These are phyloP conservation scores for Suillus subalutaceus DNA, from an alignment of 768 basidiomycete genomes.

Conservation along the genomic window DNA sequence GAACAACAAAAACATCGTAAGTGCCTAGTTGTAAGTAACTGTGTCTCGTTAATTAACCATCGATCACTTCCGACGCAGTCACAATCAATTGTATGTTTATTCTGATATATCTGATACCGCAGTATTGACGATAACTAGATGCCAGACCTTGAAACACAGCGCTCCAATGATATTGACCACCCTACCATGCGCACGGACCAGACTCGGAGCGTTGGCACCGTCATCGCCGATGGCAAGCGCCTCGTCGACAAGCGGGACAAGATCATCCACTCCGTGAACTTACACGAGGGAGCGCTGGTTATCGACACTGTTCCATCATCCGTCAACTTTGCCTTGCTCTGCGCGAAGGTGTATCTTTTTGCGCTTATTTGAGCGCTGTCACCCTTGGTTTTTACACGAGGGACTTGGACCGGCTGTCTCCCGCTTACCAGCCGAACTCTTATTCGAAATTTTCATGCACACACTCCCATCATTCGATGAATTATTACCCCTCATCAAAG, in stretches of 20 bases:
- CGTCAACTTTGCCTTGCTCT: too few species aligned
- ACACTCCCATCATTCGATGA: neutral
- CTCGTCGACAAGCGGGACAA: neutral
- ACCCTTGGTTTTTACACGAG: too few species aligned
- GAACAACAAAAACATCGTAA: neutral
- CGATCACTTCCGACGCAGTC: neutral
- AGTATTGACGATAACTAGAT: neutral
- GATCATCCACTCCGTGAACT: neutral
- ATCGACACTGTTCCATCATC: too few species aligned
- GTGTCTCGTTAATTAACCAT: neutral
- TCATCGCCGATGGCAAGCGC: neutral
- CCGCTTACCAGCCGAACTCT: neutral
- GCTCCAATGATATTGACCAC: neutral
- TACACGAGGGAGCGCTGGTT: neutral
- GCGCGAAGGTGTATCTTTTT: too few species aligned
- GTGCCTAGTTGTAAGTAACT: neutral
- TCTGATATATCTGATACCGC: neutral
- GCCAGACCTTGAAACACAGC: neutral
- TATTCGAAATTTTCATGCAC: neutral
- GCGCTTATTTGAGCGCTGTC: too few species aligned
- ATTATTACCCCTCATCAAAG: neutral
- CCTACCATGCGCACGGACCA: neutral
- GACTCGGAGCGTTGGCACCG: neutral
- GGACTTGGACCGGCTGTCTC: neutral
- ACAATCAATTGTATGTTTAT: neutral